phyloP scores from a whole-genome alignment of 805 yeast genomes.

The Candida coleopterorum region DNA sequence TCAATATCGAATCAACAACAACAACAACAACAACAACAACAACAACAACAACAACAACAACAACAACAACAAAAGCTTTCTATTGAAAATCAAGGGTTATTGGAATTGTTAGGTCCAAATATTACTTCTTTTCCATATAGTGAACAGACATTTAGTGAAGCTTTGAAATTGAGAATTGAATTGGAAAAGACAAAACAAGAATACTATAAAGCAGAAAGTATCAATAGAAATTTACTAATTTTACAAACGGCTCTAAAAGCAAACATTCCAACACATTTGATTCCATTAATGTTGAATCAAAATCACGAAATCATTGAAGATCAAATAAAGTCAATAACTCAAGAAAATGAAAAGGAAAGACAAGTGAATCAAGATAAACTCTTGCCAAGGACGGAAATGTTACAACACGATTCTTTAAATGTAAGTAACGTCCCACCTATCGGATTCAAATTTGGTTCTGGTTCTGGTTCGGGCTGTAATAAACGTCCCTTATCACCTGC shows the following conservation, averaged over 20 bases:
- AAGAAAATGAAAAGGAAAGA: constrained; percentile 6
- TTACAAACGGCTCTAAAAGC: constrained; percentile 55
- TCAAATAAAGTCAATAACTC: constrained; percentile 4
- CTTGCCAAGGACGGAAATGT: constrained; percentile 1
- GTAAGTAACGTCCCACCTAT: constrained; percentile 30
- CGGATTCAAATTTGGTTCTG: constrained; percentile 32
- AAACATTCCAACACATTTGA: constrained; percentile 59
- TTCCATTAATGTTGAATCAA: constrained; percentile 49
- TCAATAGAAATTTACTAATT: constrained; percentile 56
- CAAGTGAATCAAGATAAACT: background rate
- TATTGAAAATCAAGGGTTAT: constrained; percentile 14
- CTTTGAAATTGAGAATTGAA: constrained; percentile 57
- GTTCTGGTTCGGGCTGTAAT: constrained; percentile 14
- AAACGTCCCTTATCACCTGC: constrained; percentile 50
- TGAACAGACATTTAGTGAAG: constrained; percentile 53
- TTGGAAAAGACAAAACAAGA: constrained; percentile 84
- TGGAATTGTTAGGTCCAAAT: constrained; percentile 48
- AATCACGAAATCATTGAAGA: constrained; percentile 14
- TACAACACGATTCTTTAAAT: constrained; percentile 17
- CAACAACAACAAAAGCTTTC: constrained; percentile 2
- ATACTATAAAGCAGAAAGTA: constrained; percentile 59
- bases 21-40: background rate
- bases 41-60: constrained; percentile 1
- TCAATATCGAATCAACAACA: background rate
- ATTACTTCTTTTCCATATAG: constrained; percentile 50